These are phyloP conservation scores for Colletotrichum horii DNA, from an alignment of 2,329 filamentous ascomycete species.

Conservation along the genomic window DNA sequence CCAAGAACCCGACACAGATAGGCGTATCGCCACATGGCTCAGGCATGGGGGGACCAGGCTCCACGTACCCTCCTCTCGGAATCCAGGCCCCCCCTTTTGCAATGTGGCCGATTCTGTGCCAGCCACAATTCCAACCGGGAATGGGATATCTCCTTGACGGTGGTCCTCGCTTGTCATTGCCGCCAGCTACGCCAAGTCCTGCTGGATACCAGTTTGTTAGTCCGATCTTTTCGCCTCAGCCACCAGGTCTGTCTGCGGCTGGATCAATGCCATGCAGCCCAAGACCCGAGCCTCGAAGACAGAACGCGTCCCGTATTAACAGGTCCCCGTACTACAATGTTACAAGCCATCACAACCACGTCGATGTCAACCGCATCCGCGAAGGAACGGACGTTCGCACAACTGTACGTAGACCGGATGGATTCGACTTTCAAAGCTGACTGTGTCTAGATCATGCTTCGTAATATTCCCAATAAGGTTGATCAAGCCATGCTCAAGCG, in stretches of 20 bases:
- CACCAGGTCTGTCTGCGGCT: not conserved
- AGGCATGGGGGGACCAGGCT: not conserved
- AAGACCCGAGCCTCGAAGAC: conserved; percentile 48
- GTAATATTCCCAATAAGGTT: conserved; percentile 93
- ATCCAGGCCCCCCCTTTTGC: conserved; percentile 29
- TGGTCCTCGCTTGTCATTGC: not conserved
- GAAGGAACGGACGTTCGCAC: conserved; percentile 76
- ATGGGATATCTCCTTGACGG: conserved; percentile 34
- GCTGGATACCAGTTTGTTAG: conserved; percentile 19
- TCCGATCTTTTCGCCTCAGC: conserved; percentile 26
- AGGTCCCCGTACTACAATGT: conserved; percentile 52
- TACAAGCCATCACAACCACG: conserved; percentile 63
- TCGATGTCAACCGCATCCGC: conserved; percentile 64
- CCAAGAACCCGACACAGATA: not conserved
- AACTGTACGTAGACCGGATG: conserved; percentile 57
- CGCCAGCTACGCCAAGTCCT: not conserved
- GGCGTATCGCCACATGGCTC: not conserved
- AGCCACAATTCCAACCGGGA: conserved; percentile 29
- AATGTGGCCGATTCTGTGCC: conserved; percentile 39
- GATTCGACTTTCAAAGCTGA: not conserved
- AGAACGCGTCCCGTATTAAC: conserved; percentile 52
- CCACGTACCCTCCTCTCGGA: conserved; percentile 9
- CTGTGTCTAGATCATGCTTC: conserved; percentile 83
- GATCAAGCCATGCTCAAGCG: conserved; percentile 78
- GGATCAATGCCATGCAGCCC: conserved; percentile 29